Base-by-base conservation (phyloP, 2,329 filamentous ascomycete genomes). In the Calonectria ilicicola region DNA sequence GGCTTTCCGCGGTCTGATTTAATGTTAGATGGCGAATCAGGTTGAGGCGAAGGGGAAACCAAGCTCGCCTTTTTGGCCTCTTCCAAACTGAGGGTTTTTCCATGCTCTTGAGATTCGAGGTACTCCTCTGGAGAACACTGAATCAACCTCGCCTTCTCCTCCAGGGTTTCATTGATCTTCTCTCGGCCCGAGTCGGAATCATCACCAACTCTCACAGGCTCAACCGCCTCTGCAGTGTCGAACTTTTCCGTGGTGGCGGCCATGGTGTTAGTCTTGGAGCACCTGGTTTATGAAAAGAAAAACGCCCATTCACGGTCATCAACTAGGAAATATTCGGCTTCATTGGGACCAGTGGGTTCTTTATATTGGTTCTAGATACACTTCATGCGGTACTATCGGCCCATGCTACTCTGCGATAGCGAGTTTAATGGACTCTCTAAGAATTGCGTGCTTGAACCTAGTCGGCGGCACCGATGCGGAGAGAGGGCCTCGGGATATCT, bases 361-460 rank as follows among this genome's bases (percentile, higher is more conserved):
- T 60, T 60, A 60, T 60, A 60, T 60, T 40, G 53, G 53, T 26
- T 40, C 53, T 40, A 60, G 12, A 40, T 40, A 60, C 53, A 17
- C 53, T 60, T 40, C 21, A 38, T 35, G 10, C 8, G n/a, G 5
- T 38, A 14, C 53, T 19, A 19, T 60, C 53, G 53, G 35, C 35
- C 53, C 53, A 40, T 60, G 8, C 35, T 26, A 60, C 32, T 60
- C 53, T 60, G 19, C 15, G 26, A 40, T 60, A 35, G 32, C 53
- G 17, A 38, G 32, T 12, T 23, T n/a, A 60, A 60, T 23, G 53
- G 32, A 60, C 32, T 38, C 32, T 60, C 26, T 60, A 1, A 23
- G n/a, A 23, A 60, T 60, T 60, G 53, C 53, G 53, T 60, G 53
- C 53, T 60, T 60, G 53, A 60, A 60, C 53, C 53, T 60, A 60